Base-by-base conservation (phyloP, 768 basidiomycete species). In the Hydnomerulius pinastri region DNA sequence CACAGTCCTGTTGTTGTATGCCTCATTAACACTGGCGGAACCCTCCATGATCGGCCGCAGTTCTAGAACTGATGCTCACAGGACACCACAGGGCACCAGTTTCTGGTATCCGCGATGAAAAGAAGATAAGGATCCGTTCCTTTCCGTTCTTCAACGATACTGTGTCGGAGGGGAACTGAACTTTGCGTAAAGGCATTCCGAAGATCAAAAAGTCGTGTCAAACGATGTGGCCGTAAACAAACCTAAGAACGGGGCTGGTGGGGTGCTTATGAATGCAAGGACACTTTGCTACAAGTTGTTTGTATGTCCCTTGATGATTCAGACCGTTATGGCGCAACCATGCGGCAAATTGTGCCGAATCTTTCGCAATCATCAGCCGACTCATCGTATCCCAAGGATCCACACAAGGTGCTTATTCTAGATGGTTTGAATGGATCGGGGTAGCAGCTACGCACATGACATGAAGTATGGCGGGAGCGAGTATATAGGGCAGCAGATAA, bases 111-210 rank as follows among this genome's bases (percentile, higher is more conserved):
- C 83, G 71, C 17, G 85, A 87, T 9, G 87, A 78, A 54, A 84
- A 89, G 64, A 90, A 88, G n/a, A 91, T 70, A 23, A 89, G 46
- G 51, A 76, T 87, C 13, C 71, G 61, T 35, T 82, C 80, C n/a
- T 74, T 67, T 9, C 71, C 73, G 25, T 69, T 61, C 48, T 66
- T 56, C 18, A 82, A 68, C 2, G 73, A 67, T 23, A 51, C 46
- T 24, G 69, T 67, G 35, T 77, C 70, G 18, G 71, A 35, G 7
- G 66, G 64, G 44, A 68, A 67, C 37, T 63, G 59, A 25, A 69
- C 58, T 54, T 72, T 65, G 47, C 72, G 72, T 21, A 86, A 61
- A 45, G 85, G 80, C 84, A 87, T 86, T n/a, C 38, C n/a, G 12
- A 10, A 28, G 29, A 4, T 43, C 10, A 23, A 12, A 18, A 33